Percentiles rank a stretch among this genome's conserved stretches.
These are phyloP conservation scores for Taiwanofungus camphoratus DNA, from an alignment of 1,284 basidiomycete species.

Conservation along the genomic window DNA sequence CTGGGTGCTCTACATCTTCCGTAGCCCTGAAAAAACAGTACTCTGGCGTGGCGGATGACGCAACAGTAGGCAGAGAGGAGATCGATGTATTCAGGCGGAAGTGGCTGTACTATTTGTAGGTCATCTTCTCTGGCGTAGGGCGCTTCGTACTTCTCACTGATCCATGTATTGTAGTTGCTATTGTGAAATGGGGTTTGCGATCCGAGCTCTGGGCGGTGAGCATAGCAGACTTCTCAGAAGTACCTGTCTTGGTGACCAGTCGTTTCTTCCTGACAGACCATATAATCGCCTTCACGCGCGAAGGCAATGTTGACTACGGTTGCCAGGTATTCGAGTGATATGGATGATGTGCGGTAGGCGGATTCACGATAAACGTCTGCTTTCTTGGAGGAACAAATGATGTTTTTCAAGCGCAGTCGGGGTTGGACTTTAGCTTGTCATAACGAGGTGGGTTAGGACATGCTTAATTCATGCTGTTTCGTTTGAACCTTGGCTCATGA, in stretches of 20 bases:
- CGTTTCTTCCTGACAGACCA: slow-evolving; percentile 39
- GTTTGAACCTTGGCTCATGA: no score
- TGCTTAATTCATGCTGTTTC: no score
- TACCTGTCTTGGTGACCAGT: slow-evolving; percentile 3
- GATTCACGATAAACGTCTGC: no score
- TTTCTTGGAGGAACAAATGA: no score
- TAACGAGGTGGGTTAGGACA: no score
- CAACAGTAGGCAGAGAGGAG: slow-evolving; percentile 41
- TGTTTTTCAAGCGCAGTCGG: no score
- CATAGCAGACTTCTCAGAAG: neutral
- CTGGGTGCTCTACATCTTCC: neutral
- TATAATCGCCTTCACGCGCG: slow-evolving; percentile 54
- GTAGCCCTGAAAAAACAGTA: slow-evolving; percentile 54
- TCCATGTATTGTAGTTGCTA: slow-evolving; percentile 65
- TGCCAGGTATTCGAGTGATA: slow-evolving; percentile 32
- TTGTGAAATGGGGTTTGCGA: slow-evolving; percentile 72
- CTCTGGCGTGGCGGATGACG: slow-evolving; percentile 43
- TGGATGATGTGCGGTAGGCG: neutral
- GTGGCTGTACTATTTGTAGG: slow-evolving; percentile 64
- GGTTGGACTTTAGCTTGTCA: no score
- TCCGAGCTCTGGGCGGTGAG: slow-evolving; percentile 61
- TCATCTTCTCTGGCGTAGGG: no score
- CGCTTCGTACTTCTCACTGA: neutral
- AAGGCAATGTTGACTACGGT: slow-evolving; percentile 47
- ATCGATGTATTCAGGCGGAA: slow-evolving; percentile 76